Percentiles rank a stretch among this genome's conserved stretches.
Evolutionary conservation across 1,284 basidiomycete species (phyloP).

Genomic region (Sparassis latifolia): DNA sequence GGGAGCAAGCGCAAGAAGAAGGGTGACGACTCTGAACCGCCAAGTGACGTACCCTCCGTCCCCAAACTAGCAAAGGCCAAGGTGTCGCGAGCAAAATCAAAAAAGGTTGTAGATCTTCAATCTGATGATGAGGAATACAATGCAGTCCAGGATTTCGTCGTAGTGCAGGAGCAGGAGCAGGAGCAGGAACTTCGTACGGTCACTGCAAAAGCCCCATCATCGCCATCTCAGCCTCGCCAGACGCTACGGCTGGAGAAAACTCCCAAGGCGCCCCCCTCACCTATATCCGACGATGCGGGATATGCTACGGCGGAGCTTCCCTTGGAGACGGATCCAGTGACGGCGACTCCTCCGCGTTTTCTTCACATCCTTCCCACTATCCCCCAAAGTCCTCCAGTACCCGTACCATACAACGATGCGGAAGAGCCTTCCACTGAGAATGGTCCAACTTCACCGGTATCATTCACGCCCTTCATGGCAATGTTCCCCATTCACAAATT

Average conservation of each 20-base stretch:
- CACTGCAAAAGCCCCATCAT: not conserved
- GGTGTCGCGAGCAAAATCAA: slow-evolving; percentile 1
- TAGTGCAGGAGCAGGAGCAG: not conserved
- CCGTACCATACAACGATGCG: not conserved
- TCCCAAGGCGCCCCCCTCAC: not conserved
- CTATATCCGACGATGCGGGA: slow-evolving; percentile 24
- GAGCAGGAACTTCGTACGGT: not conserved
- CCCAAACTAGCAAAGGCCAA: not conserved
- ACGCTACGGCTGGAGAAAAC: too few species aligned
- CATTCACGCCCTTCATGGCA: slow-evolving; percentile 18
- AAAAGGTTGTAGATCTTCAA: not conserved
- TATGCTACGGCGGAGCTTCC: slow-evolving; percentile 24
- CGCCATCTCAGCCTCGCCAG: not conserved
- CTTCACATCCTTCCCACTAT: not conserved
- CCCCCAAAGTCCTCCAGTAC: not conserved
- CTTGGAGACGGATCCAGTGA: slow-evolving; percentile 15
- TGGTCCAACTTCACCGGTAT: not conserved
- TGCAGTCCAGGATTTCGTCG: not conserved
- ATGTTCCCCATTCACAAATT: slow-evolving; percentile 19
- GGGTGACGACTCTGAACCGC: slow-evolving; percentile 2
- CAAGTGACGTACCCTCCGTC: slow-evolving; percentile 1
- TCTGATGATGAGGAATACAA: not conserved
- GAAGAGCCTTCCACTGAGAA: not conserved
- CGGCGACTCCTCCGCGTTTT: not conserved
- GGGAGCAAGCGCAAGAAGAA: slow-evolving; percentile 1